Evolutionary conservation across 2,329 filamentous ascomycete species (phyloP).

Genomic region (Cladosporium austrohemisphaericum): DNA sequence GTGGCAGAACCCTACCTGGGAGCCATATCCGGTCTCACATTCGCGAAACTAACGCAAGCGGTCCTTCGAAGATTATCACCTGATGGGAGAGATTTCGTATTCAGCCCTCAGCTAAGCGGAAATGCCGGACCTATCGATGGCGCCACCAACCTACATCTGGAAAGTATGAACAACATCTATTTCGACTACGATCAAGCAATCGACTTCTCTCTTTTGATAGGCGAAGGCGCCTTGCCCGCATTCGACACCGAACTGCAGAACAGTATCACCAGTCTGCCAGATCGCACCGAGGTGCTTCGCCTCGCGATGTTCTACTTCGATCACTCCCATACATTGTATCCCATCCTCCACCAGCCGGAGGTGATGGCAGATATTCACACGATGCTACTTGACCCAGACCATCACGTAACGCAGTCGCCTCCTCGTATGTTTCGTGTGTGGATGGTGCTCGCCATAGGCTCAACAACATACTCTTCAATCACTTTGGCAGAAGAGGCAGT

Average conservation of each 20-base stretch:
- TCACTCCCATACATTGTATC: conserved; percentile 47
- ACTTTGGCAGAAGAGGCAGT: conserved; percentile 43
- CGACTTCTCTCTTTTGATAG: conserved; percentile 11
- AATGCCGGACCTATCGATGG: neutral
- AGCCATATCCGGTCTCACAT: conserved; percentile 44
- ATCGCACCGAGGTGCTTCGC: conserved; percentile 27
- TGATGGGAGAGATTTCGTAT: conserved; percentile 42
- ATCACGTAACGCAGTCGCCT: conserved; percentile 19
- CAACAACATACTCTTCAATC: conserved; percentile 44
- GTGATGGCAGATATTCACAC: conserved; percentile 34
- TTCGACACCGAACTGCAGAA: conserved; percentile 3
- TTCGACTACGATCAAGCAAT: conserved; percentile 23
- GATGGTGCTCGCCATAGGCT: conserved; percentile 50
- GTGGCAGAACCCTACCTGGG: conserved; percentile 45
- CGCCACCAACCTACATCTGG: conserved; percentile 5
- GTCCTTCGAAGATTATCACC: conserved; percentile 42
- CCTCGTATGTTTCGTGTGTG: conserved; percentile 42
- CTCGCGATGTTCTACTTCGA: conserved; percentile 45
- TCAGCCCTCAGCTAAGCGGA: neutral
- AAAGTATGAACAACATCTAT: conserved; percentile 22
- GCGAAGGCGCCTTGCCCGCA: neutral
- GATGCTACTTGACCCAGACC: conserved; percentile 18
- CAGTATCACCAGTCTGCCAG: conserved; percentile 26
- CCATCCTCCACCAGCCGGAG: conserved; percentile 38
- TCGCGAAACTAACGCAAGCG: conserved; percentile 36